Conservation (phyloP, 2,329 filamentous ascomycete genomes). For the Colletotrichum echinochloae region DNA sequence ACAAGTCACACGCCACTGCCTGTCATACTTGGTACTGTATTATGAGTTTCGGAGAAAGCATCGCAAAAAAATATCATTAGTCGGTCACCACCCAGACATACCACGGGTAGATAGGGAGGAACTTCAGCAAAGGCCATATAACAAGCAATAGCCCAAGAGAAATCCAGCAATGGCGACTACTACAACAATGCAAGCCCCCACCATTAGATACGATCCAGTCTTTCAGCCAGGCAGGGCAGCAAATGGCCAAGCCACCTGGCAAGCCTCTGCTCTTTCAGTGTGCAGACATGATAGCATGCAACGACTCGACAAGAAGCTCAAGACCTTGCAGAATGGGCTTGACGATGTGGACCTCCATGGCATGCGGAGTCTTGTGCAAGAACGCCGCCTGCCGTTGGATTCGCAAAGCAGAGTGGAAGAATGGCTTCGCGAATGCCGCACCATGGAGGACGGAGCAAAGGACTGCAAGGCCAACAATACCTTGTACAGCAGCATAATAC, state of each 20-base stretch:
- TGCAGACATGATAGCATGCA: not conserved
- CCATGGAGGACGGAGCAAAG: not conserved
- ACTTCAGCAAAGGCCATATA: not conserved
- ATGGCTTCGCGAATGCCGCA: conserved; percentile 11
- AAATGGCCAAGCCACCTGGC: not conserved
- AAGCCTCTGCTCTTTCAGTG: not conserved
- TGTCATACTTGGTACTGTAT: not conserved
- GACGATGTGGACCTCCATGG: not conserved
- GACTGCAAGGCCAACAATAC: conserved; percentile 42
- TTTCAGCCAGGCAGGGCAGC: not conserved
- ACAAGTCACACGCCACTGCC: not conserved
- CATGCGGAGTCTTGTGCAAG: not conserved
- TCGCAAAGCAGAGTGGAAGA: not conserved
- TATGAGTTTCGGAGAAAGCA: not conserved
- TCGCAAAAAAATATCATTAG: not conserved
- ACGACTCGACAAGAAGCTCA: conserved; percentile 4
- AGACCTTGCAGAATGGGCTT: conserved; percentile 12
- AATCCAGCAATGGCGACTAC: not conserved
- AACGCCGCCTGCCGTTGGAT: not conserved
- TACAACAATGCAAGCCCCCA: not conserved
- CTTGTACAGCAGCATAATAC: conserved; percentile 44
- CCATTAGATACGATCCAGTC: no score
- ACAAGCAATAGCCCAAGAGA: not conserved
- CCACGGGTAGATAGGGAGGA: not conserved
- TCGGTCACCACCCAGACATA: not conserved